phyloP scores from a whole-genome alignment of 768 basidiomycete genomes.

The Macrolepiota dolichaula region DNA sequence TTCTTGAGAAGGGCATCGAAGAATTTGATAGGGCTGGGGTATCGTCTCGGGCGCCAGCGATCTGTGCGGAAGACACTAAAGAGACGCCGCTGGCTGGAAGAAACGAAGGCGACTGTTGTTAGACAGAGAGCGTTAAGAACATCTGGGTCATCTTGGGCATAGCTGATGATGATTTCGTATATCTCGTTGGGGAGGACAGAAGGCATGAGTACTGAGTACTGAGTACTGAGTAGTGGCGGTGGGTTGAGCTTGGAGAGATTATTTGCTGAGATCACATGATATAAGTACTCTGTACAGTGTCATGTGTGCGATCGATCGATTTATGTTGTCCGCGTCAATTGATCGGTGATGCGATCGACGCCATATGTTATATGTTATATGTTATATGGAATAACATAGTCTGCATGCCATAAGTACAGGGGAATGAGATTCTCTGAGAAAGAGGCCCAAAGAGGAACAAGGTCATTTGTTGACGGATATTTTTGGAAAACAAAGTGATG shows the following conservation, averaged over 20 bases:
- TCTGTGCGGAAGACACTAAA: neutral
- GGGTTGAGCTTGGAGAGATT: too few relatives aligned
- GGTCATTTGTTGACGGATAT: neutral
- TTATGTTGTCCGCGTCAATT: too few relatives aligned
- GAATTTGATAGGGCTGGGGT: neutral
- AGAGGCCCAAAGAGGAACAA: too few relatives aligned
- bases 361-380: too few relatives aligned
- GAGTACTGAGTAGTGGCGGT: too few relatives aligned
- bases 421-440: too few relatives aligned
- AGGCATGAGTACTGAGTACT: neutral
- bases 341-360: too few relatives aligned
- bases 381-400: too few relatives aligned
- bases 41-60: neutral
- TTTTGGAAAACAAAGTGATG: conserved; percentile 6
- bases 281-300: too few relatives aligned
- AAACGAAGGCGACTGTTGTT: neutral
- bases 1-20: neutral
- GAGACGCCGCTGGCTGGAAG: neutral
- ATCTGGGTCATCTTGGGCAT: neutral
- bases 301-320: too few relatives aligned
- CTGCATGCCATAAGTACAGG: too few relatives aligned
- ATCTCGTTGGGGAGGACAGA: conserved; percentile 1
- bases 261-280: too few relatives aligned
- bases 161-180: conserved; percentile 3
- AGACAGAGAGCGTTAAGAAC: neutral